Conservation (phyloP, 768 basidiomycete genomes). For the Hypholoma sublateritium region DNA sequence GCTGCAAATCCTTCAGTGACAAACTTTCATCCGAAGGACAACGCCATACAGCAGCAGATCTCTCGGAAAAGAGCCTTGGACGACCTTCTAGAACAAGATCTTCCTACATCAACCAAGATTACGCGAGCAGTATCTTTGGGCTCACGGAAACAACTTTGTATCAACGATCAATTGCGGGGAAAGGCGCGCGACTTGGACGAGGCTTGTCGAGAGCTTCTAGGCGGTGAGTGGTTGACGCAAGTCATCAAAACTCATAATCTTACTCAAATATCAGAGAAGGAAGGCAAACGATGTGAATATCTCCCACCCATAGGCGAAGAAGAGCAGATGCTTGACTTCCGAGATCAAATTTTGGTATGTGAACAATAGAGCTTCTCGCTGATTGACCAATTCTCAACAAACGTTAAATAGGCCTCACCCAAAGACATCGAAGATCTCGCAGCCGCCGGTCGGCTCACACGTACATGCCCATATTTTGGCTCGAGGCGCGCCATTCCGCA, state of each 20-base stretch:
- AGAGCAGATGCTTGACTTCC: constrained; percentile 70
- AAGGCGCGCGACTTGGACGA: constrained; percentile 79
- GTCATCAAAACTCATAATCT: background rate
- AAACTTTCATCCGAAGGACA: constrained; percentile 18
- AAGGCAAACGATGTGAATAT: constrained; percentile 70
- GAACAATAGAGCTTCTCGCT: background rate
- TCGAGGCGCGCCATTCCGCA: constrained; percentile 85
- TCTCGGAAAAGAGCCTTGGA: constrained; percentile 24
- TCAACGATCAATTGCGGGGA: constrained; percentile 75
- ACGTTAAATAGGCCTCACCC: constrained; percentile 63
- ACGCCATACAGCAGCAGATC: constrained; percentile 5
- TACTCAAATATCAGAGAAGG: constrained; percentile 44
- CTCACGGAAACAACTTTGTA: constrained; percentile 89
- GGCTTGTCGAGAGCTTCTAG: constrained; percentile 78
- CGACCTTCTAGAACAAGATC: constrained; percentile 10
- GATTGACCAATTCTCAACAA: background rate
- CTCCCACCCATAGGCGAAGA: constrained; percentile 75
- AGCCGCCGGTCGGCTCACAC: constrained; percentile 58
- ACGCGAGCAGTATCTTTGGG: constrained; percentile 81
- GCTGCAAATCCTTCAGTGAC: constrained; percentile 20
- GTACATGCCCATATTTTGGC: constrained; percentile 92
- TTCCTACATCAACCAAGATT: constrained; percentile 23
- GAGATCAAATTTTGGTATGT: constrained; percentile 82
- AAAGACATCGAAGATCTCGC: constrained; percentile 96
- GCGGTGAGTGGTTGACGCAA: constrained; percentile 42